Evolutionary conservation across 495 filamentous ascomycete genomes (phyloP), one percentile per base, ranked within the genome.

Genomic region (Halenospora varia): DNA sequence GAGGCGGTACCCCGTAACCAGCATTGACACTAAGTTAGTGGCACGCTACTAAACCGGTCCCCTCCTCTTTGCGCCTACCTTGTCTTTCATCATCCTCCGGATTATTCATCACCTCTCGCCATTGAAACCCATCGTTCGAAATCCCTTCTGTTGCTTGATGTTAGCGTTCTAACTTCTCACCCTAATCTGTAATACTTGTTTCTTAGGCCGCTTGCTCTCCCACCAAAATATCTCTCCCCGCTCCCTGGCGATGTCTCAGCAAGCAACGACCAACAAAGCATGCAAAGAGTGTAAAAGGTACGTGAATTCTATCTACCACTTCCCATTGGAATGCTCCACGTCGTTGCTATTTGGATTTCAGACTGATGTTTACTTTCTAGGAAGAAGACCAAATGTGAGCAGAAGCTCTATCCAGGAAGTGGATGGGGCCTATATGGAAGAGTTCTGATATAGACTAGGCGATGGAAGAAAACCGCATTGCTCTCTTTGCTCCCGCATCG

Each of bases 181-280:
- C n/a, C n/a, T n/a, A n/a, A n/a, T n/a, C n/a, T n/a, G n/a, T n/a
- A n/a, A n/a, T n/a, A n/a, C n/a, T n/a, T n/a, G n/a, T n/a, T n/a
- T n/a, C n/a, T n/a, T n/a, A n/a, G n/a, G n/a, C n/a, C n/a, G n/a
- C n/a, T n/a, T n/a, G n/a, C n/a, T n/a, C n/a, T n/a, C n/a, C n/a
- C n/a, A n/a, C n/a, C n/a, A n/a, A n/a, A n/a, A n/a, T n/a, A n/a
- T n/a, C n/a, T n/a, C n/a, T n/a, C n/a, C n/a, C n/a, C n/a, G n/a
- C n/a, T n/a, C n/a, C n/a, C n/a, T 92, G 50, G 82, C 87, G 25
- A 77, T 35, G 50, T 53, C 19, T 40, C 35, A 15, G 9, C 9
- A 40, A 15, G 9, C 35, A 40, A 40, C 9, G 8, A 40, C 35
- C 8, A 40, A 40, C 15, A 8, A 15, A 40, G 35, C 35, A 9